Conservation (phyloP, 225 moss, liverwort and hornwort genomes). For the Ulota crispa region DNA sequence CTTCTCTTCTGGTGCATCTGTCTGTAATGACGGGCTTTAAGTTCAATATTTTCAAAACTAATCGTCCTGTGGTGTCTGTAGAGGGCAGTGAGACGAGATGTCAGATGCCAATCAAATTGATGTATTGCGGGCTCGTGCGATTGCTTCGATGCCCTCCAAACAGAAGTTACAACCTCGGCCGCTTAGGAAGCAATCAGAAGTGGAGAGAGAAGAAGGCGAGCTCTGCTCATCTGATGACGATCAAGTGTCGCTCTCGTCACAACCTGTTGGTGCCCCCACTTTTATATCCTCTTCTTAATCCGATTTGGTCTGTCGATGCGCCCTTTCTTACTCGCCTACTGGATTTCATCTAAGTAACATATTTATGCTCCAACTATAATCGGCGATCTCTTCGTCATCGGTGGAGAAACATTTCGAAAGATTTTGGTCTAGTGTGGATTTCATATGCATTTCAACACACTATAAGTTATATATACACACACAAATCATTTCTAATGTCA, state of each 20-base stretch:
- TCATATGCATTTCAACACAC: neutral
- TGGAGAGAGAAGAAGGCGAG: constrained; percentile 55
- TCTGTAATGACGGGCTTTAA: neutral
- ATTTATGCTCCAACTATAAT: neutral
- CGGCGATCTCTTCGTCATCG: constrained; percentile 7
- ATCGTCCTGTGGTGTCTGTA: constrained; percentile 23
- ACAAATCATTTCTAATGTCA: neutral
- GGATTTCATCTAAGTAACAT: neutral
- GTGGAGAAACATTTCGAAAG: neutral
- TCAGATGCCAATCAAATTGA: constrained; percentile 36
- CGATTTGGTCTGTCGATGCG: constrained; percentile 32
- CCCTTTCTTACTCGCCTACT: constrained; percentile 19
- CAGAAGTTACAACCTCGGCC: constrained; percentile 28
- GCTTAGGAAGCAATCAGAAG: constrained; percentile 26
- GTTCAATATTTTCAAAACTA: constrained; percentile 13
- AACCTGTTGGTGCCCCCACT: constrained; percentile 50
- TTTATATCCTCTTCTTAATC: constrained; percentile 33
- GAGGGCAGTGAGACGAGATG: constrained; percentile 35
- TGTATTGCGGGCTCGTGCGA: constrained; percentile 42
- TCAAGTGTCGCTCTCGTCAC: constrained; percentile 37
- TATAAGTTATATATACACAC: neutral
- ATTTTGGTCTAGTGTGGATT: neutral
- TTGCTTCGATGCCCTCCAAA: constrained; percentile 52
- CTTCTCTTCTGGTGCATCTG: constrained; percentile 10
- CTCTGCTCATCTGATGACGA: constrained; percentile 54